Base-by-base conservation (phyloP, 805 yeast species). In the Yarrowia porcina region DNA sequence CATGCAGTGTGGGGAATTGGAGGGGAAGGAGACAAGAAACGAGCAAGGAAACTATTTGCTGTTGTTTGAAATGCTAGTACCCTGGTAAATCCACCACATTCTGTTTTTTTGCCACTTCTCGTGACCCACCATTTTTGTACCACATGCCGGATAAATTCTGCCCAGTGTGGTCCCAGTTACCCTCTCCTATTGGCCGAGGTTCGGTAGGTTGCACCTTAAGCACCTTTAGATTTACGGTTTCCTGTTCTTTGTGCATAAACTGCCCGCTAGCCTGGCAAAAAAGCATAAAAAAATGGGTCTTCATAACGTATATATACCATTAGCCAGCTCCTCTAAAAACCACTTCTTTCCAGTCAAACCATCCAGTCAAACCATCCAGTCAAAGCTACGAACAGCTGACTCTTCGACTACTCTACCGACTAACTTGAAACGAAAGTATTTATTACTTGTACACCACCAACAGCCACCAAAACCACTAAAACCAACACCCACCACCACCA, bases 171-270 rank as follows among this genome's bases (percentile, higher is more conserved):
- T 35, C 33, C 38, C 59, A 35, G 44, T 52, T 35, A 35, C 33
- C 59, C 44, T 36, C 33, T 52, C 59, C 44, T 25, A 52, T 52
- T 52, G 59, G 59, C 59, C 59, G 59, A 52, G 59, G 59, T 52
- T 52, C 59, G 59, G 59, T 52, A 52, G 59, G 59, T 52, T 52
- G 44, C 59, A 52, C 59, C 56, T 52, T 36, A 25, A 23, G 9
- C 8, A 2, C 4, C 2, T 13, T 23, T 8, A n/a, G 20, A 10
- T 25, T 52, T 36, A 23, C 25, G 33, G 33, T 5, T 36, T 18
- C 18, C n/a, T 4, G n/a, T 5, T 17, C 33, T 35, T 35, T 30
- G 59, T 52, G 59, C 59, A 52, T 35, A 35, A 13, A 25, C 30
- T 36, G 20, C 12, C 42, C 25, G 44, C 20, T 52, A 21, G 57